A percentile compares a stretch with the other conserved stretches of the same genome.
Conservation (phyloP, 129 eudicot species). For the Daucus carota region DNA sequence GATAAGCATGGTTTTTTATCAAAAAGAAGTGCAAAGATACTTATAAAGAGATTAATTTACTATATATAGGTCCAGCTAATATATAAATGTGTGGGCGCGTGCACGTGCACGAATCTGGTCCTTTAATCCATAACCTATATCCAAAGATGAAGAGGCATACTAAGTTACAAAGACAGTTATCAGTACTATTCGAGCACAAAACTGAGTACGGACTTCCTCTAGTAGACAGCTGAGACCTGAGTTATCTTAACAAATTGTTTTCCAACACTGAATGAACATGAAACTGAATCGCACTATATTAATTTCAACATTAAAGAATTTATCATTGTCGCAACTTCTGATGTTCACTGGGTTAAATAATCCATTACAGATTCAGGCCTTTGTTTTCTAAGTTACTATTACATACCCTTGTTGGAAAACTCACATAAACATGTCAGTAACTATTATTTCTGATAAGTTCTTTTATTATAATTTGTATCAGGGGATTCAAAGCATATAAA, state of each 20-base stretch:
- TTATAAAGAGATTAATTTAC: background rate
- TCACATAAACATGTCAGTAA: too few relatives aligned
- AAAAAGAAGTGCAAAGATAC: background rate
- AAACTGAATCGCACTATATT: background rate
- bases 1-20: background rate
- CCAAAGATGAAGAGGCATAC: background rate
- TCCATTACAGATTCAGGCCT: background rate
- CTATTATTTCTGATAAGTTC: too few relatives aligned
- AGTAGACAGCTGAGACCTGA: background rate
- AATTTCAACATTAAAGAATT: background rate
- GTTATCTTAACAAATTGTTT: background rate
- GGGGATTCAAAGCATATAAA: background rate
- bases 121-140: background rate
- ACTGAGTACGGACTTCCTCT: background rate
- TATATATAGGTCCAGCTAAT: background rate
- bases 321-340: background rate
- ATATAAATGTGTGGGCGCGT: too few relatives aligned
- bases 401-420: too few relatives aligned
- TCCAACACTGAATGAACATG: background rate
- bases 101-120: background rate
- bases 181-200: background rate
- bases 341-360: background rate
- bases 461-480: background rate
- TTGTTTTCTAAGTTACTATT: background rate
- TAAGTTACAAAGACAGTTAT: background rate